phyloP scores from a whole-genome alignment of 768 basidiomycete genomes.

The Collybia sp. region DNA sequence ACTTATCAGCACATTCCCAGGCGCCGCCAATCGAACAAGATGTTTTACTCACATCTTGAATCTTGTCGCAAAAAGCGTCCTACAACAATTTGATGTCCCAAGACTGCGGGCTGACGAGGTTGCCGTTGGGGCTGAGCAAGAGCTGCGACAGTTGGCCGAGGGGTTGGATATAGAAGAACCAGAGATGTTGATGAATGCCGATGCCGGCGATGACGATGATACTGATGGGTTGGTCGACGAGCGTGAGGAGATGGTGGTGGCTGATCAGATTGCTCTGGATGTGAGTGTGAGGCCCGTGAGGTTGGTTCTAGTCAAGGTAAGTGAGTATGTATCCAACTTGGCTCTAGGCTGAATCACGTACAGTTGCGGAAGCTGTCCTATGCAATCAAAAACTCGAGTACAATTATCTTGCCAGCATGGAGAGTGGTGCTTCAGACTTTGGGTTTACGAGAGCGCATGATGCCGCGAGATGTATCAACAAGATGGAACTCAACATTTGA shows the following conservation, averaged over 20 bases:
- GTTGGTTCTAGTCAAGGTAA: conserved; percentile 26
- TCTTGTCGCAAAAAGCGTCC: conserved; percentile 19
- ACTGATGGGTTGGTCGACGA: conserved; percentile 18
- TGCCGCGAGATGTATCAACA: conserved; percentile 32
- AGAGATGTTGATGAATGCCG: conserved; percentile 4
- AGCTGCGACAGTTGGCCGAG: not conserved
- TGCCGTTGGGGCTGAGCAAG: not conserved
- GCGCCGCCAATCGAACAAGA: conserved; percentile 8
- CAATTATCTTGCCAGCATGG: conserved; percentile 15
- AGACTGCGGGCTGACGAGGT: conserved; percentile 1
- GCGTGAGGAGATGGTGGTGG: conserved; percentile 6
- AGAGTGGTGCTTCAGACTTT: conserved; percentile 7
- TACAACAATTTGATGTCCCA: conserved; percentile 18
- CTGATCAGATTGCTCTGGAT: conserved; percentile 11
- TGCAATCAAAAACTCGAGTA: conserved; percentile 19
- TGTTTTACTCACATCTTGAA: conserved; percentile 29
- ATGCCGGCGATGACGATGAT: conserved; percentile 14
- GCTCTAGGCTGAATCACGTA: not conserved
- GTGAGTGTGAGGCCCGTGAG: conserved; percentile 16
- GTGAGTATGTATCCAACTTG: conserved; percentile 8
- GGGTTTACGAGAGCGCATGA: conserved; percentile 11
- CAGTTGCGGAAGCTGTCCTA: conserved; percentile 17
- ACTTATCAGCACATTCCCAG: conserved; percentile 9
- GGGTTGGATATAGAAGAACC: not conserved
- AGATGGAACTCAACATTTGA: conserved; percentile 33